Base-by-base conservation (phyloP, 2,329 filamentous ascomycete species). In the Colletotrichum chrysophilum region DNA sequence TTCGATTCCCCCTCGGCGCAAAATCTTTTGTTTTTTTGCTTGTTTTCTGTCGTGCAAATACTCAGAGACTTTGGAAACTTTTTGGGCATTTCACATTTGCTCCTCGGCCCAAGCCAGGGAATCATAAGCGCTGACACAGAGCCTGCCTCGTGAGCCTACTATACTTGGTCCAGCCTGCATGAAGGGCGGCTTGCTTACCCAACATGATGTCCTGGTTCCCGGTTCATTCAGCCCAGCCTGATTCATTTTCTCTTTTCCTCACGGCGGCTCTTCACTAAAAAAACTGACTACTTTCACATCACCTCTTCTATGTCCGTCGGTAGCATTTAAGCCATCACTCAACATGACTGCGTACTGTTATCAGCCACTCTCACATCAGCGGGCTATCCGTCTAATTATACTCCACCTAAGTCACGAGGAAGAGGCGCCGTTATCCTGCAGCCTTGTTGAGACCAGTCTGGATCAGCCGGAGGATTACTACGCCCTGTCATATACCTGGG, bases 1-100 rank as follows among this genome's bases (percentile, higher is more conserved):
- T 52, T 52, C 43, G 43, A 52, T 52, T 52, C 43, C 43, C 43
- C n/a, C 43, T 52, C 43, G 43, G 43, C 43, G 43, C 43, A 52
- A 1, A 13, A 4, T 7, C 3, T 21, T 52, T 52, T 52, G n/a
- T 4, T 24, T 3, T 13, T 52, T 4, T 13, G 43, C 43, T 7
- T 3, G 7, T 21, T 52, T n/a, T 48, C 0, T 21, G n/a, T 3
- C 10, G n/a, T 48, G n/a, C 1, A 3, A 13, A 21, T 21, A n/a
- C 5, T 3, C 5, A 7, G 21, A 48, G 16, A 3, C 36, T 18
- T 18, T 0, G 7, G 6, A 16, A 12, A 34, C 13, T 34, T 7
- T 32, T 12, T 1, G 5, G 9, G 30, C 13, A 8, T 43, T 16
- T n/a, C 2, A 3, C 3, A 34, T 3, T 3, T 34, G 12, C 12